These are phyloP conservation scores for Ochetophila trinervis DNA, from an alignment of 306 rosid genomes.

Conservation along the genomic window DNA sequence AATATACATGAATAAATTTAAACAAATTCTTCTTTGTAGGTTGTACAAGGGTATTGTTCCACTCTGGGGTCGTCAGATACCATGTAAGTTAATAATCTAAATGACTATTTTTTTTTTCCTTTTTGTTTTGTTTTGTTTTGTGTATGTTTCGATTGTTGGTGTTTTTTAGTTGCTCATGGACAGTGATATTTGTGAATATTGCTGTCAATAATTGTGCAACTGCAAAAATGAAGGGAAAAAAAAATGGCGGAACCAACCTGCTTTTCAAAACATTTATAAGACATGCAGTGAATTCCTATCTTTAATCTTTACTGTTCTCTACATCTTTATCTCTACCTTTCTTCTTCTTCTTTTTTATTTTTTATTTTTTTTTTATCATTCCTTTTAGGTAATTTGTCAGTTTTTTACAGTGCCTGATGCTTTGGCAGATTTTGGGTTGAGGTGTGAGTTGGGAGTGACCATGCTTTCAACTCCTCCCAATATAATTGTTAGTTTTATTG, in stretches of 20 bases:
- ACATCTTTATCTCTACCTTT: too few relatives aligned
- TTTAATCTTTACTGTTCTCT: background rate
- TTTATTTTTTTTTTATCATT: background rate
- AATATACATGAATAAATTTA: conserved; percentile 15
- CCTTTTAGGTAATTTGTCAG: too few relatives aligned
- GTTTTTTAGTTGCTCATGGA: background rate
- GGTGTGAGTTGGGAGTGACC: too few relatives aligned
- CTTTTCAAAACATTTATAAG: background rate
- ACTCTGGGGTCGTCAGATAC: conserved; percentile 99
- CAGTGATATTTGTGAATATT: background rate
- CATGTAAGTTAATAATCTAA: conserved; percentile 57
- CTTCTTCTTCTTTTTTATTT: background rate
- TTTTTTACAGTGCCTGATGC: too few relatives aligned
- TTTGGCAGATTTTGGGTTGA: too few relatives aligned
- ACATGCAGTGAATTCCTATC: background rate
- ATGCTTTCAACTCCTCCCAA: too few relatives aligned
- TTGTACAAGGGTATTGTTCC: conserved; percentile 96
- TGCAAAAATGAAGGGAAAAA: background rate
- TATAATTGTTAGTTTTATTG: too few relatives aligned
- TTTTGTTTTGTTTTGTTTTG: background rate
- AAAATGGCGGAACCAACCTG: background rate
- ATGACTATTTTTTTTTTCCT: background rate
- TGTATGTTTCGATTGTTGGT: background rate
- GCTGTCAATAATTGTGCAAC: too few relatives aligned
- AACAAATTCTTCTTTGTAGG: conserved; percentile 44